Evolutionary conservation across 805 yeast species (phyloP).

Genomic region (Metschnikowia lochheadii): DNA sequence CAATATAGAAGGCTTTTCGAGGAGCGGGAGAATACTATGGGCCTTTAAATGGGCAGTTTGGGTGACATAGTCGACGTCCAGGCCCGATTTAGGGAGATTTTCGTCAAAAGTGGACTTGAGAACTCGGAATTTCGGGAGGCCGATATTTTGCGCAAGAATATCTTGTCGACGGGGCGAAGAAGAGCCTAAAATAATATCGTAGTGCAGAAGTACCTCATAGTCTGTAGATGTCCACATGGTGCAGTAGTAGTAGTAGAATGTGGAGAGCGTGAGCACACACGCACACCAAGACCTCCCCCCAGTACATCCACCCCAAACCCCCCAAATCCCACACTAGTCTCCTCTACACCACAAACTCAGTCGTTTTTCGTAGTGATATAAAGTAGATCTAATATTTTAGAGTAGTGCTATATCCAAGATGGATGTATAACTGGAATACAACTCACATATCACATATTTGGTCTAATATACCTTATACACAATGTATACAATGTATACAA

Average conservation of each 20-base stretch:
- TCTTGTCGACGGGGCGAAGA: slow-evolving; percentile 78
- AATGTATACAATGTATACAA: no score
- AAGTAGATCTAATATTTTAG: no score
- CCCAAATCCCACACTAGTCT: no score
- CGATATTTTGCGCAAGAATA: slow-evolving; percentile 56
- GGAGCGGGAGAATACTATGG: slow-evolving; percentile 49
- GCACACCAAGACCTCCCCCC: neutral
- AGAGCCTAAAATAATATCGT: slow-evolving; percentile 65
- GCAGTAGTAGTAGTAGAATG: neutral
- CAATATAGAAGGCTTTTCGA: slow-evolving; percentile 21
- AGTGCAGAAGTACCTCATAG: neutral
- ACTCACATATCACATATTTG: no score
- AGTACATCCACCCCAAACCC: no score
- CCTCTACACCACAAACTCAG: no score
- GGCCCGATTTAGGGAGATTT: slow-evolving; percentile 53
- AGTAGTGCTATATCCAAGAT: no score
- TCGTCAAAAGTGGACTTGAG: slow-evolving; percentile 73
- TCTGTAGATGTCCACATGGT: slow-evolving; percentile 12
- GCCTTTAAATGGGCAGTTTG: slow-evolving; percentile 71
- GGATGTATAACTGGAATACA: no score
- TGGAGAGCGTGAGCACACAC: neutral
- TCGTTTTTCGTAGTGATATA: no score
- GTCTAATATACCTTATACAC: no score
- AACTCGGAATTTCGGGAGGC: slow-evolving; percentile 39
- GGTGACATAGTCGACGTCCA: slow-evolving; percentile 54